A percentile compares a stretch with the other conserved stretches of the same genome.
Evolutionary conservation across 2,329 filamentous ascomycete genomes (phyloP).

Genomic region (Fusarium nanum): DNA sequence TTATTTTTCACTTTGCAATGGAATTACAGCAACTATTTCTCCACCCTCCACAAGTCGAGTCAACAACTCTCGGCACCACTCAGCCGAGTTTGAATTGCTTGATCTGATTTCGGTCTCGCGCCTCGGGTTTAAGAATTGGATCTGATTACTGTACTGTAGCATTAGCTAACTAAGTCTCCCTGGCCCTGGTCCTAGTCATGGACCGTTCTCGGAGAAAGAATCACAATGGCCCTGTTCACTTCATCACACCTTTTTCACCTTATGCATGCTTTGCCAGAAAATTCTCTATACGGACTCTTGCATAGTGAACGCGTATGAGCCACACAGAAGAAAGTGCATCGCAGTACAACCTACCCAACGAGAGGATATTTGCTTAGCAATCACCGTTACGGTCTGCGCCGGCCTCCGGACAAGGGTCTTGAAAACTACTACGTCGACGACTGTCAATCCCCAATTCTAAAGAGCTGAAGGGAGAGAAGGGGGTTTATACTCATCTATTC

Average conservation of each 20-base stretch:
- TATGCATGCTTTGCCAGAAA: constrained; percentile 2
- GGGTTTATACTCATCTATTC: neutral
- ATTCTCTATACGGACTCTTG: neutral
- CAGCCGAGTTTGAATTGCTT: constrained; percentile 22
- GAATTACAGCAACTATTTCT: constrained; percentile 23
- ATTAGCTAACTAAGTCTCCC: neutral
- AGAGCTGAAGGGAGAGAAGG: neutral
- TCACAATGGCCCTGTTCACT: constrained; percentile 1
- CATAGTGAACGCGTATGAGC: constrained; percentile 1
- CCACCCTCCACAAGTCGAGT: constrained; percentile 27
- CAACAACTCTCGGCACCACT: constrained; percentile 15
- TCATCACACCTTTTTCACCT: constrained; percentile 7
- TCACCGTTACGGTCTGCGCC: constrained; percentile 33
- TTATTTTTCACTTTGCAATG: constrained; percentile 9
- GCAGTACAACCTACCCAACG: neutral
- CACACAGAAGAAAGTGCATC: neutral
- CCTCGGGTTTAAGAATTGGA: constrained; percentile 14
- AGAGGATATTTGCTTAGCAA: constrained; percentile 31
- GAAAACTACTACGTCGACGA: constrained; percentile 27
- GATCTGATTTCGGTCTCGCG: constrained; percentile 24
- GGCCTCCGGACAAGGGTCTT: constrained; percentile 31
- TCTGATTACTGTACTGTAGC: constrained; percentile 1
- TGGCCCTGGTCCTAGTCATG: constrained; percentile 24
- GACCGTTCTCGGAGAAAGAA: constrained; percentile 27
- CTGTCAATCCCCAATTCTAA: neutral